Evolutionary conservation across 148 eudicot species (phyloP), one percentile per base, ranked within the genome.

Genomic region (Heliamphora exappendiculata): DNA sequence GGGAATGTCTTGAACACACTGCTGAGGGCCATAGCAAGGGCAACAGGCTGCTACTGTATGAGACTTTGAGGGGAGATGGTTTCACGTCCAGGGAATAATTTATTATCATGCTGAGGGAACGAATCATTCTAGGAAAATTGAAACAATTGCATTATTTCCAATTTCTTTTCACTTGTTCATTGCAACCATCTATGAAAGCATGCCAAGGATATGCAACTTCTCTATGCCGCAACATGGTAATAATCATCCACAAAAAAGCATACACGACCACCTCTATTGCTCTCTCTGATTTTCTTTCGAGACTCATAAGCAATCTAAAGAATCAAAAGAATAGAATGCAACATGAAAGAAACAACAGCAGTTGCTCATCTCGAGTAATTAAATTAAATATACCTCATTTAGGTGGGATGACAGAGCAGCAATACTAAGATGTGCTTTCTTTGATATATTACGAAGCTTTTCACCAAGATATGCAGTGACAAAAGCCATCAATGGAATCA

Each of bases 331-430:
- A 39, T n/a, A n/a, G n/a, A n/a, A n/a, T n/a, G n/a, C n/a, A n/a
- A n/a, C n/a, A n/a, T n/a, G n/a, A n/a, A n/a, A n/a, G n/a, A n/a
- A n/a, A n/a, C n/a, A n/a, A n/a, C n/a, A n/a, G n/a, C n/a, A n/a
- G n/a, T n/a, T n/a, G n/a, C 7, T 65, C 11, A 2, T 68, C 11
- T 68, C 14, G 54, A 14, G 33, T 22, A 73, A 55, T 3, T 11
- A 39, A 72, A 16, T 22, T 24, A 55, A 55, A 26, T 73, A 59
- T 80, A 95, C 99, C 96, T 92, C 99, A 73, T 95, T 95, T 72
- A 95, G 83, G 84, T 95, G 93, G 67, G 99, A 80, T 22, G 97
- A 89, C 74, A 95, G 85, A 78, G 91, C 88, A 78, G 97, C 96
- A 81, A 84, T 72, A 75, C 91, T 91, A 75, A 89, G 79, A 83